Base-by-base conservation (phyloP, 2,329 filamentous ascomycete species). In the Botrytis fragariae region DNA sequence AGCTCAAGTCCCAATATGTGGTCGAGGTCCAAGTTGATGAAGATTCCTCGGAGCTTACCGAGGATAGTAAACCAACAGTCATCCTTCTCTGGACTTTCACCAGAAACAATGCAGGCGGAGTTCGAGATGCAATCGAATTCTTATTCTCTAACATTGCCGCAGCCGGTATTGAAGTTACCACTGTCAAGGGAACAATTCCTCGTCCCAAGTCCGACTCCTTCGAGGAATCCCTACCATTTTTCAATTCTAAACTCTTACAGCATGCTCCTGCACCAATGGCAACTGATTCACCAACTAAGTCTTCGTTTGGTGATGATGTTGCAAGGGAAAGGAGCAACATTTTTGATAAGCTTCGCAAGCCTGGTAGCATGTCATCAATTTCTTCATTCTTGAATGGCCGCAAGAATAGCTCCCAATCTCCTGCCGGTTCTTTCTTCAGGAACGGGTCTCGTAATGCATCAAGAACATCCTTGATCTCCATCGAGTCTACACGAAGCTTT, bases 121-220 rank as follows among this genome's bases (percentile, higher is more conserved):
- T 99, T 35, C 94, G 96, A 78, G 96, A 99, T 83, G 96, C 96
- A 65, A 96, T 98, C 79, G 96, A 99, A 79, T 97, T 97, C 81
- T 86, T 99, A 77, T 92, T 96, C 78, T 91, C 93, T 61, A 90
- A 94, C 75, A 89, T 98, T 75, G 93, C 97, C 42, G 92, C 93
- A 62, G 92, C 94, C 64, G 93, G 93, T n/a, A 89, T 98, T n/a
- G 94, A 98, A 79, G 89, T 91, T 16, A 93, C 89, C 73, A 91
- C 94, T 60, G 91, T 98, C 79, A 97, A 97, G 82, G 96, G 96
- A 70, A 91, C 94, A n/a, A 96, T 98, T 77, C 94, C 95, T 32
- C 92, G 96, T n/a, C 96, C 96, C 76, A 98, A 98, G 85, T 98
- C 96, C 1, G 96, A 99, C 82, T 98, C 96, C 0, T 99, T 99